Evolutionary conservation across 129 eudicot genomes (phyloP).

Genomic region (Artemisia annua): DNA sequence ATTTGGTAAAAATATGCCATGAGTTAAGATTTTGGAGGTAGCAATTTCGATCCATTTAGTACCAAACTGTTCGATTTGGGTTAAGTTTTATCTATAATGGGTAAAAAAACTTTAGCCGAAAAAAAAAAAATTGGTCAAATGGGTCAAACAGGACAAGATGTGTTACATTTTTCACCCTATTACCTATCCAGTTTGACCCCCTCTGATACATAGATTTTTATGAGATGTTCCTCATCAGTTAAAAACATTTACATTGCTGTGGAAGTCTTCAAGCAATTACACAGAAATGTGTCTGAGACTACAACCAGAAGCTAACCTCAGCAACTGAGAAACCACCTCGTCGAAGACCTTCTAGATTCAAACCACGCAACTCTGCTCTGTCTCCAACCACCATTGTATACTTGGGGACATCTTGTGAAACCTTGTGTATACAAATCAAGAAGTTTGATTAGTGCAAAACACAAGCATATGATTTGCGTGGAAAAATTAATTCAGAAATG

Average conservation of each 20-base stretch:
- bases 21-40: too few species aligned
- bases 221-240: background rate
- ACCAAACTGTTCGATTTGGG: too few species aligned
- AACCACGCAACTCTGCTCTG: slow-evolving; percentile 95
- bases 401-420: slow-evolving; percentile 96
- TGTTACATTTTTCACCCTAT: too few species aligned
- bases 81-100: too few species aligned
- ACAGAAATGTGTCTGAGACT: background rate
- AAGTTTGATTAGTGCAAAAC: slow-evolving; percentile 1
- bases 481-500: background rate
- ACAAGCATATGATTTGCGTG: slow-evolving; percentile 2
- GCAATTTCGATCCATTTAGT: too few species aligned
- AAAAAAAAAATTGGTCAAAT: too few species aligned
- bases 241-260: background rate
- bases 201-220: background rate
- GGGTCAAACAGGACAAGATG: too few species aligned
- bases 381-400: slow-evolving; percentile 92
- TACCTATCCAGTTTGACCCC: too few species aligned
- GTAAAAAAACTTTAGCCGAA: too few species aligned
- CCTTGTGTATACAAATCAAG: slow-evolving; percentile 41
- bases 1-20: too few species aligned
- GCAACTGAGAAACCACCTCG: slow-evolving; percentile 72
- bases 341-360: slow-evolving; percentile 89
- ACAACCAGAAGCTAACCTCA: slow-evolving; percentile 55
- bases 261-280: background rate